Evolutionary conservation across 495 filamentous ascomycete genomes (phyloP).

Genomic region (Penicillium egyptiacum): DNA sequence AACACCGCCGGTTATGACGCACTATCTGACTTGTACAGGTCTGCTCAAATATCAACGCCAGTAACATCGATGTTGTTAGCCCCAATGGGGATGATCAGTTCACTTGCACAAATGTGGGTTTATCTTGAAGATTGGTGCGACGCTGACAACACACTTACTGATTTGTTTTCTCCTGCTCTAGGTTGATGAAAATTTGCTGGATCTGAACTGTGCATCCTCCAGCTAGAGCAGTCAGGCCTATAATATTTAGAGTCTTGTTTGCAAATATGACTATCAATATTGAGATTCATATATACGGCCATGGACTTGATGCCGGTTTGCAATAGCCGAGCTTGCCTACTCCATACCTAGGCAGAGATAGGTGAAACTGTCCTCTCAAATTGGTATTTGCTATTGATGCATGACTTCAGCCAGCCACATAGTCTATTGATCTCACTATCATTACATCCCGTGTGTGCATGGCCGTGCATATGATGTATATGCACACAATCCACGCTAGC

Average conservation of each 20-base stretch:
- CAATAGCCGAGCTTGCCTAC: too few species aligned
- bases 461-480: neutral
- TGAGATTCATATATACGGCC: neutral
- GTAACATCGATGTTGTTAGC: slow-evolving; percentile 51
- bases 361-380: too few species aligned
- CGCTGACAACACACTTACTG: neutral
- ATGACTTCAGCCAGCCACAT: neutral
- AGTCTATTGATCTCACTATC: neutral
- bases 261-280: neutral
- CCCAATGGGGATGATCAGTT: slow-evolving; percentile 50
- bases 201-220: slow-evolving; percentile 42
- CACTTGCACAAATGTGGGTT: slow-evolving; percentile 54
- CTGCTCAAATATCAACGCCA: slow-evolving; percentile 54
- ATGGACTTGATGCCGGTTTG: too few species aligned
- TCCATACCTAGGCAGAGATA: neutral
- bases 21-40: slow-evolving; percentile 30
- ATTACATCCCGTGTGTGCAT: neutral
- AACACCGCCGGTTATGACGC: too few species aligned
- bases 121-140: neutral
- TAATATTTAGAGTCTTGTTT: neutral
- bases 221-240: slow-evolving; percentile 11
- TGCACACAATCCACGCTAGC: neutral
- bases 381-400: neutral
- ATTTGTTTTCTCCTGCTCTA: slow-evolving; percentile 5
- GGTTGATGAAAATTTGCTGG: slow-evolving; percentile 40